Evolutionary conservation across 2,329 filamentous ascomycete species (phyloP), one percentile per base, ranked within the genome.

Genomic region (Cylindrodendrum hubeiense): DNA sequence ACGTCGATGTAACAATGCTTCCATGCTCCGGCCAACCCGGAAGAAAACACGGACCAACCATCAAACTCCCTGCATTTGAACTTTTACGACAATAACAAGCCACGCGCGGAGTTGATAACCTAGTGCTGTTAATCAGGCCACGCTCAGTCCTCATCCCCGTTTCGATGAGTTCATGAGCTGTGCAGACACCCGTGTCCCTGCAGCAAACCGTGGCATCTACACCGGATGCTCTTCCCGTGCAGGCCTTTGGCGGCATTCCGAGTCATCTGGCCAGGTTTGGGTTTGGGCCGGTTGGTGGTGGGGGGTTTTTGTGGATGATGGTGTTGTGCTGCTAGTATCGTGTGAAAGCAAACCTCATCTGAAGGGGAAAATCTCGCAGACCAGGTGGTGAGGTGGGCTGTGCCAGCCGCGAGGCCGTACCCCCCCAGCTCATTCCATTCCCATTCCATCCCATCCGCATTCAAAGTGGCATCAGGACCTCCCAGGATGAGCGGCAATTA

Each of bases 11-110:
- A 64, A 63, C 34, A 46, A 55, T 60, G 62, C 62, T 60, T 51
- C 34, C 21, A 60, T 54, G 58, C 63, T 64, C 58, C 65, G 71
- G 61, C 55, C 70, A 50, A 70, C 67, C 63, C 65, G 67, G 65
- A 60, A 52, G 46, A 33, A 64, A 46, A 52, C 65, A 66, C 61
- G 62, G 59, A 52, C 68, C 54, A 62, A 21, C 39, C 21, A 46
- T 66, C 59, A 28, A 30, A 56, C 50, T 51, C 70, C 68, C 57
- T 70, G 67, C 24, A 62, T 15, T 37, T 50, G 61, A 54, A 59
- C 65, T 46, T 63, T 57, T 43, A 54, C 65, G 63, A 71, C 67
- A 70, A 72, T 65, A 64, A 64, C 58, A 63, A 73, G 65, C 65
- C 67, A 65, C 67, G 26, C 54, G 58, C 61, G 58, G 63, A 67